phyloP scores from a whole-genome alignment of 2,329 filamentous ascomycete species.

The Talaromyces sp. region DNA sequence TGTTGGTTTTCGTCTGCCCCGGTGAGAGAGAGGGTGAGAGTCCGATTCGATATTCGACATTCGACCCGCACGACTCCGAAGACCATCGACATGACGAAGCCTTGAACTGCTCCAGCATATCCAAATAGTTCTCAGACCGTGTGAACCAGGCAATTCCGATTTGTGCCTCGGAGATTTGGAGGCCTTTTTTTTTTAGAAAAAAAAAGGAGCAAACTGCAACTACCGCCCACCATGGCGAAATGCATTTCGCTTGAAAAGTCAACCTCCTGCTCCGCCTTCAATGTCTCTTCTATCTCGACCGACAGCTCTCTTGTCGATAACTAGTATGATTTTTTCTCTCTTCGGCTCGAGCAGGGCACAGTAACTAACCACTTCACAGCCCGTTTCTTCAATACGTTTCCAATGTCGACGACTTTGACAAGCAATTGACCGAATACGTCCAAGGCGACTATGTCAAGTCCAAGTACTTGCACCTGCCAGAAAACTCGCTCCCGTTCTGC shows the following conservation, averaged over 20 bases:
- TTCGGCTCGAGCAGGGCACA: constrained; percentile 12
- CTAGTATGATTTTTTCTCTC: constrained; percentile 54
- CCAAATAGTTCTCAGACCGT: neutral
- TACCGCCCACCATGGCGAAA: constrained; percentile 34
- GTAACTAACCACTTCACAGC: constrained; percentile 44
- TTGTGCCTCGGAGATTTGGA: neutral
- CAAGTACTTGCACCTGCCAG: constrained; percentile 54
- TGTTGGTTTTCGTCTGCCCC: neutral
- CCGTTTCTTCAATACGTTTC: constrained; percentile 82
- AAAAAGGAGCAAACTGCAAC: constrained; percentile 14
- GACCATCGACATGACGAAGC: constrained; percentile 5
- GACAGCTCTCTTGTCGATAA: constrained; percentile 52
- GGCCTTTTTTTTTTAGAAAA: neutral
- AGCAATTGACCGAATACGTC: constrained; percentile 68
- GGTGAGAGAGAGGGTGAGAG: neutral
- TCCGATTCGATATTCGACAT: neutral
- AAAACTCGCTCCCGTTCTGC: neutral
- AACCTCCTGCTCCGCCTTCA: constrained; percentile 67
- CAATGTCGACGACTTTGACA: constrained; percentile 71
- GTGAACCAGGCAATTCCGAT: neutral
- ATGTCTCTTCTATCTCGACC: constrained; percentile 66
- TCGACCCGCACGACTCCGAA: neutral
- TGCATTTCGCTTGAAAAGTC: constrained; percentile 69
- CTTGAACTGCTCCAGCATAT: neutral
- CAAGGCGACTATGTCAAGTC: constrained; percentile 67